A percentile compares a stretch with the other conserved stretches of the same genome.
Evolutionary conservation across 1,284 basidiomycete genomes (phyloP).

Genomic region (Cryptococcus sp.): DNA sequence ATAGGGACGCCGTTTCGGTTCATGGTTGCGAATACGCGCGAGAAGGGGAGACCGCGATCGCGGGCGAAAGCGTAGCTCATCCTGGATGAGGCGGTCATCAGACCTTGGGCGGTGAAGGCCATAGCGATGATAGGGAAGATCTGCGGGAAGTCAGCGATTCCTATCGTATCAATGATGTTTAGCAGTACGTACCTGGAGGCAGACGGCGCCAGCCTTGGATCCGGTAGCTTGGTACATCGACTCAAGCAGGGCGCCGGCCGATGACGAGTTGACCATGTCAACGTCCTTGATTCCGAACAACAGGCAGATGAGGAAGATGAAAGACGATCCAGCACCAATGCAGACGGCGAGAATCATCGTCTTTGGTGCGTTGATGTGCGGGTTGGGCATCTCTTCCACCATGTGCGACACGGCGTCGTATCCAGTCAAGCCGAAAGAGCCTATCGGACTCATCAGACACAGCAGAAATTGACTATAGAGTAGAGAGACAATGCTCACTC

Average conservation of each 20-base stretch:
- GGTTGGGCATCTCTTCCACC: conserved; percentile 47
- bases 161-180: neutral
- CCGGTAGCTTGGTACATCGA: conserved; percentile 67
- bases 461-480: neutral
- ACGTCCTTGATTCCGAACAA: conserved; percentile 68
- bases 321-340: conserved; percentile 62
- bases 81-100: conserved; percentile 66
- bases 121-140: conserved; percentile 55
- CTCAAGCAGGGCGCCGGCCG: conserved; percentile 66
- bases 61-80: conserved; percentile 71
- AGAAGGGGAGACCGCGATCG: conserved; percentile 67
- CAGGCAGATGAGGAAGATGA: conserved; percentile 69
- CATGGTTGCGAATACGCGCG: conserved; percentile 59
- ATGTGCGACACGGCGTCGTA: conserved; percentile 47
- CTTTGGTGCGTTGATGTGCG: conserved; percentile 48
- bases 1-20: conserved; percentile 60
- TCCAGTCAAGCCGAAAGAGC: conserved; percentile 52
- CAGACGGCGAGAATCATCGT: conserved; percentile 63
- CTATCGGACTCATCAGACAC: conserved; percentile 7
- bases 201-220: conserved; percentile 65
- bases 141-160: conserved; percentile 3
- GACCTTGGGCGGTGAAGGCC: conserved; percentile 53
- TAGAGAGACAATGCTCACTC: conserved; percentile 17
- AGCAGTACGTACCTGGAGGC: conserved; percentile 41
- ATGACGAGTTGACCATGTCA: conserved; percentile 58